A percentile compares a stretch with the other conserved stretches of the same genome.
Evolutionary conservation across 2,329 filamentous ascomycete genomes (phyloP).

Genomic region (Diaporthe batatas): DNA sequence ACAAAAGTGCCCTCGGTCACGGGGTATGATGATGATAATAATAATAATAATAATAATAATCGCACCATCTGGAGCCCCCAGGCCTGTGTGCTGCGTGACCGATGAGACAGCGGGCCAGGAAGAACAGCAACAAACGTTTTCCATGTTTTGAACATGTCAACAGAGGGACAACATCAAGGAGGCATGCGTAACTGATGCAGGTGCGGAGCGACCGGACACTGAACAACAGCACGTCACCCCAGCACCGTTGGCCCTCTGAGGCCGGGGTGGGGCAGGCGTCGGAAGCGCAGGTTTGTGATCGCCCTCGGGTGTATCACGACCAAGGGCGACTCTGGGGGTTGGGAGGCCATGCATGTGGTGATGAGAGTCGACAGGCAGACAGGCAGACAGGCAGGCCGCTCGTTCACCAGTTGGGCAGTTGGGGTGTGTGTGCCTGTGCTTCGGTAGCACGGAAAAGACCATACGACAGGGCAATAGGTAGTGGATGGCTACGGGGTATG

Average conservation of each 20-base stretch:
- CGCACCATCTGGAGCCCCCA: background rate
- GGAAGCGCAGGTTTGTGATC: slow-evolving; percentile 32
- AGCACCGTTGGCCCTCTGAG: slow-evolving; percentile 24
- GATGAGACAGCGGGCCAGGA: slow-evolving; percentile 8
- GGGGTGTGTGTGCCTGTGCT: background rate
- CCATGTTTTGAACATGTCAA: no score
- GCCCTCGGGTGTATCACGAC: slow-evolving; percentile 33
- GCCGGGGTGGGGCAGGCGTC: slow-evolving; percentile 15
- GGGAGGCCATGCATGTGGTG: slow-evolving; percentile 7
- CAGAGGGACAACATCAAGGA: no score
- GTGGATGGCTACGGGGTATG: background rate
- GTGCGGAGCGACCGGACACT: slow-evolving; percentile 37
- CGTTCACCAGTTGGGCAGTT: background rate
- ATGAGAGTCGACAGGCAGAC: no score
- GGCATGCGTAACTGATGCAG: slow-evolving; percentile 30
- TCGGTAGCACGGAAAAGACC: slow-evolving; percentile 16
- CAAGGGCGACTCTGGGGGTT: slow-evolving; percentile 3
- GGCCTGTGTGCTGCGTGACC: slow-evolving; percentile 36
- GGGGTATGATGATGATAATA: background rate
- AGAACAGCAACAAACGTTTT: background rate
- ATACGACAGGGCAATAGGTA: background rate
- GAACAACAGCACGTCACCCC: slow-evolving; percentile 19
- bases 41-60: no score
- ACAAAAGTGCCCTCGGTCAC: background rate
- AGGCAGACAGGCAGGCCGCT: background rate